Evolutionary conservation across 176 grass and related monocot genomes (phyloP), one percentile per base, ranked within the genome.

Genomic region (Miscanthus lutarioriparius): DNA sequence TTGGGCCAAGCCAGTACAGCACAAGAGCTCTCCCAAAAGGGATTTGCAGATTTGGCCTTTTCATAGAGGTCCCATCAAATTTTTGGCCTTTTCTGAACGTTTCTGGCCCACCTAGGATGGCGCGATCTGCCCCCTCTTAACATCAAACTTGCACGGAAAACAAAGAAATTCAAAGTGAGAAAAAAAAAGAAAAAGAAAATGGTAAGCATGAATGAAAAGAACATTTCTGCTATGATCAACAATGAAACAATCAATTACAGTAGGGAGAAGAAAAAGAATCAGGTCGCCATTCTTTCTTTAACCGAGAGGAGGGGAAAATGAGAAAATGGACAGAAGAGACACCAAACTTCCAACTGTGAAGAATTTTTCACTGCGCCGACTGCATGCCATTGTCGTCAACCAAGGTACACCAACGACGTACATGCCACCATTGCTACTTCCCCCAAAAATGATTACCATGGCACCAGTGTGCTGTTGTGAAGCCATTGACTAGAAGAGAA

Each of bases 221-320:
- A 85, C 47, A 83, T 86, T 77, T 84, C 77, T 76, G 38, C 78
- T 90, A 89, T 89, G 77, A 90, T 76, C 35, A 89, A 83, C 81
- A 91, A 93, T 85, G 86, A 93, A 90, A 79, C 86, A 90, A 97
- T 81, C 82, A 85, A 91, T 89, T 91, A 87, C 87, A 91, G 35
- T 2, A 84, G 77, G 12, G 71, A 77, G 75, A 58, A 82, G 59
- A 80, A 91, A 86, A 91, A 81, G 70, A 91, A 91, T 87, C 85
- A 87, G 70, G 64, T 91, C 63, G 41, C 56, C 89, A 79, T 87
- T 72, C 81, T 72, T 84, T 84, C 89, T 91, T 91, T 91, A 80
- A 80, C 65, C 81, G 68, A 74, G 38, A 79, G 12, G 5, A 79
- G 8, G 5, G 12, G 38, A 32, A 14, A 70, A 32, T 11, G 49